Base-by-base conservation (phyloP, 176 grass and related monocot genomes). In the Cocos nucifera region DNA sequence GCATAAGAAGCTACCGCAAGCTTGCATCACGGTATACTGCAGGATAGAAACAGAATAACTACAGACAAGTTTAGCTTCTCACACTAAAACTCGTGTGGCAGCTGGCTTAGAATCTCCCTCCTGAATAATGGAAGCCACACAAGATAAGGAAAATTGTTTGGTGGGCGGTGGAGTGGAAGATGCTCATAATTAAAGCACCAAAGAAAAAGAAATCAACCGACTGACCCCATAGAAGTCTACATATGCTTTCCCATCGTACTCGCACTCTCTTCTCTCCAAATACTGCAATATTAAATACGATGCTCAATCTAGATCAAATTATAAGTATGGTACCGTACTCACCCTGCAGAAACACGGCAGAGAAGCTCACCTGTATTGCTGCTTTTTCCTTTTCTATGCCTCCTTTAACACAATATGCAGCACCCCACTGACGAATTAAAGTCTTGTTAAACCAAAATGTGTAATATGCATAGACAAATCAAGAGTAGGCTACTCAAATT, bases 261-360 rank as follows among this genome's bases (percentile, higher is more conserved):
- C 92, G 12, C 92, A 96, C 58, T 96, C 92, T 52, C 92, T 87
- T 70, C 73, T 87, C 74, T 85, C 80, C 75, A 96, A 78, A 77
- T 90, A 96, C 92, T 96, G 78, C 17, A 63, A 77, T 63, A 16
- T n/a, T 4, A 61, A 70, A 56, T 53, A 15, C 56, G 50, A 20
- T 25, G n/a, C n/a, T 19, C 51, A 23, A 64, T 44, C 35, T 44
- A 12, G 35, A 16, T 60, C 27, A 51, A 79, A 70, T 51, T 55
- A 53, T 53, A 65, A 21, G 22, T 22, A 50, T 18, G 17, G 22
- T 57, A 79, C 54, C 54, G 14, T 3, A 83, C 17, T 32, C 4
- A 19, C 51, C 19, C 29, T 64, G 32, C 12, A 59, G 22, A 10
- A 9, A 51, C 14, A 49, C 1, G 4, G 10, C 28, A 59, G 28